These are phyloP conservation scores for Triangularia verruculosa DNA, from an alignment of 2,329 filamentous ascomycete genomes.

Conservation along the genomic window DNA sequence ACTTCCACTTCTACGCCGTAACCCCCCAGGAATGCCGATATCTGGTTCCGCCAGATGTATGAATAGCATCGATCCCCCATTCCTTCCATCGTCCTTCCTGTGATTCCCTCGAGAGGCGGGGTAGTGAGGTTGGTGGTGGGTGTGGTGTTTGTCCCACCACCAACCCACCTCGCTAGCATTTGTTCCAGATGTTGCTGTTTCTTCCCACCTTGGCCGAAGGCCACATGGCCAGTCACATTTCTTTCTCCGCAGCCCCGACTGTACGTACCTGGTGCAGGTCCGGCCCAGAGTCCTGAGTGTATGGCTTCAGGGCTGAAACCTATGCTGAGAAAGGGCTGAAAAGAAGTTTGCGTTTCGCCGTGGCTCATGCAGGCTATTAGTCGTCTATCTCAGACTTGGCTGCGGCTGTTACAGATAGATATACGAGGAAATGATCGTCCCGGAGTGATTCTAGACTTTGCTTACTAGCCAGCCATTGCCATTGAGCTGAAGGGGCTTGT, in stretches of 20 bases:
- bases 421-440: background rate
- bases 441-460: background rate
- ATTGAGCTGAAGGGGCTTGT: background rate
- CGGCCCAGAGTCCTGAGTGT: background rate
- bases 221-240: background rate
- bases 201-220: background rate
- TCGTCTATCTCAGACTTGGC: background rate
- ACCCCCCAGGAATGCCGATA: background rate
- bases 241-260: background rate
- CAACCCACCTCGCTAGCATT: background rate
- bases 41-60: background rate
- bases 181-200: background rate
- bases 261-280: background rate
- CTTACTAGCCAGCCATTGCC: background rate
- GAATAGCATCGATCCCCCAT: background rate
- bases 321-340: background rate
- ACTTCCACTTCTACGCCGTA: background rate
- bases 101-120: background rate
- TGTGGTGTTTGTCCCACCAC: background rate
- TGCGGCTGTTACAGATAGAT: background rate
- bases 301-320: conserved; percentile 1
- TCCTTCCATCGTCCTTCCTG: background rate
- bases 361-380: background rate
- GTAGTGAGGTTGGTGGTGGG: background rate
- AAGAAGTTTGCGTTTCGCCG: background rate